Evolutionary conservation across 1,284 basidiomycete species (phyloP), one percentile per base, ranked within the genome.

Genomic region (Marasmius sp.): DNA sequence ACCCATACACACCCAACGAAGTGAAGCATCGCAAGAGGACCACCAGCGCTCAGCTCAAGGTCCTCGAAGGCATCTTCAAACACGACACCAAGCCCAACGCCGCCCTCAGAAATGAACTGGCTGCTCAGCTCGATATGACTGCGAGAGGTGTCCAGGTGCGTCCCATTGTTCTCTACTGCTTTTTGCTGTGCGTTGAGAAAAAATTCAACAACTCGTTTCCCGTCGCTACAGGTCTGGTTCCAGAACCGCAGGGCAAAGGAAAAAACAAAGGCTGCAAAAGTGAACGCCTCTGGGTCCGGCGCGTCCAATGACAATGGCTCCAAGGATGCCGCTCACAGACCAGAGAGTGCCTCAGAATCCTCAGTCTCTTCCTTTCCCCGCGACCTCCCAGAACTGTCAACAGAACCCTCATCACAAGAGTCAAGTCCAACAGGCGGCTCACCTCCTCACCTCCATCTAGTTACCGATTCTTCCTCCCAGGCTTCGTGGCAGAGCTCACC

Each of bases 11-110:
- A 60, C 92, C 91, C 60, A 92, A 91, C 76, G 90, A 95, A 79
- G 92, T 95, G 77, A 95, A 95, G 79, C 94, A 95, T 70, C 83
- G 94, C 60, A 92, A 93, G 68, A 81, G 94, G 55, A 96, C 94
- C 0, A 92, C 92, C 20, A 85, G 86, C 39, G 81, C 87, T 38
- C 94, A 96, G 77, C 87, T 95, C 70, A 88, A 89, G 74, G 85
- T 94, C 60, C 86, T 98, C 66, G 95, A 97, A 75, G 81, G 84
- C 63, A 85, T 94, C 69, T 97, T 96, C 76, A 85, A 86, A 68
- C 82, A 83, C 66, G 93, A 95, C 75, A 92, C 93, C 51, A 97
- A 97, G 74, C 95, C 95, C 16, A 94, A 95, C 74, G 91, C 90
- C 58, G 79, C 83, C 14, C 78, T 92, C 51, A 85, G 95, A 66